Base-by-base conservation (phyloP, 2,329 filamentous ascomycete species). In the Arthrobotrys megalospora region DNA sequence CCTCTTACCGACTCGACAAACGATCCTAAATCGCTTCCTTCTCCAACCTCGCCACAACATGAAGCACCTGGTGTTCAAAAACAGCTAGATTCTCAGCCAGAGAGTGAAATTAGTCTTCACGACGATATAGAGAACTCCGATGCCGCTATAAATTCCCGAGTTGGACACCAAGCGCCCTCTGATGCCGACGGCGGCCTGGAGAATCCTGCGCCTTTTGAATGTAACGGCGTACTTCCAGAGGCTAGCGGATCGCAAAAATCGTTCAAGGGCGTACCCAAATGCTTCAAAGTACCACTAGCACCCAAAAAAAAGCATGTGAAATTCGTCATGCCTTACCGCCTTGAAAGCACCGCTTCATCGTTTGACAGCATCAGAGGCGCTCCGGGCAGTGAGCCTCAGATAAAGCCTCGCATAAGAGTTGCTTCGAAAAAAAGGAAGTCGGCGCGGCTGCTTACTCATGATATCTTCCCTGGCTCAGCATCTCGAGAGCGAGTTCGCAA, bases 271-370 rank as follows among this genome's bases (percentile, higher is more conserved):
- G 12, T 10, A 5, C 32, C 50, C 2, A 41, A 62, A 19, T 12
- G 1, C 1, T 21, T 32, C 53, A 24, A n/a, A 16, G 4, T 43
- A 24, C 11, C 24, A 0, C 34, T 34, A 14, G 5, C 21, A 12
- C 8, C 12, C 2, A 48, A 28, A 7, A 69, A 70, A 41, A 65
- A 48, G 14, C 14, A 32, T 11, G 41, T 65, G 6, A 65, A 43
- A 34, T 76, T 76, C 24, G 24, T 60, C 34, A 60, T 65, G 58
- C 65, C 72, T 11, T 60, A 69, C 28, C 65, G 65, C 12, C 16
- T n/a, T 3, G 58, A 63, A 6, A 70, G 65, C 36, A 60, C 71
- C 5, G 12, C 14, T 5, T 65, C 68, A 14, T 72, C 68, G 1
- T 72, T 72, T n/a, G 68, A 65, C n/a, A 64, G 38, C 16, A 16